Conservation (phyloP, 1,139 yeast species). For the Lodderomyces orthopsilosis region DNA sequence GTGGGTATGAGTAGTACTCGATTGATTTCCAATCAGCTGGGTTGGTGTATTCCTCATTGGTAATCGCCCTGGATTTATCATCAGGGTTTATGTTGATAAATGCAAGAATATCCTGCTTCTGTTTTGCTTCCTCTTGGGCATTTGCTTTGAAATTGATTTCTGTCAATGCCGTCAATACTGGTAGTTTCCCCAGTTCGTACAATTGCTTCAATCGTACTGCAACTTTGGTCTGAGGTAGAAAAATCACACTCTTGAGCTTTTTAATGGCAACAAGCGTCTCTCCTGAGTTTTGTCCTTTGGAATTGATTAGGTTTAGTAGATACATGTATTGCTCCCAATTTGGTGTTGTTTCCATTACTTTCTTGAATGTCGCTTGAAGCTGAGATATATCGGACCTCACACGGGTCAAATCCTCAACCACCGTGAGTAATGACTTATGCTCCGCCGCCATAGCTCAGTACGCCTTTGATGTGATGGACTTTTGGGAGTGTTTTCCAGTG, state of each 20-base stretch:
- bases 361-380: conserved; percentile 40
- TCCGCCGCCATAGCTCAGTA: background rate
- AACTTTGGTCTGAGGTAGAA: conserved; percentile 36
- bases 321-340: conserved; percentile 24
- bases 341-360: conserved; percentile 34
- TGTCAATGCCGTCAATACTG: conserved; percentile 30
- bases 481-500: too few relatives aligned
- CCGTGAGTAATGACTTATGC: conserved; percentile 16
- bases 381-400: conserved; percentile 45
- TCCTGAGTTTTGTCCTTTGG: background rate
- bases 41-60: background rate
- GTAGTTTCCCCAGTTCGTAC: conserved; percentile 31
- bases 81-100: background rate
- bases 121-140: background rate
- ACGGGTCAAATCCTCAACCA: conserved; percentile 37
- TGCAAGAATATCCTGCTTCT: background rate
- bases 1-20: conserved; percentile 27
- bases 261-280: conserved; percentile 9
- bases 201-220: conserved; percentile 38
- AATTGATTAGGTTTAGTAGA: background rate
- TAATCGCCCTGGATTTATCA: background rate
- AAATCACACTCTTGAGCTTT: conserved; percentile 18
- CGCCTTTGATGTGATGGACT: background rate
- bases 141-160: conserved; percentile 26
- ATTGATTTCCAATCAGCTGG: background rate